A percentile compares a stretch with the other conserved stretches of the same genome.
These are phyloP conservation scores for Lycium ferocissimum DNA, from an alignment of 257 asterid species.

Conservation along the genomic window DNA sequence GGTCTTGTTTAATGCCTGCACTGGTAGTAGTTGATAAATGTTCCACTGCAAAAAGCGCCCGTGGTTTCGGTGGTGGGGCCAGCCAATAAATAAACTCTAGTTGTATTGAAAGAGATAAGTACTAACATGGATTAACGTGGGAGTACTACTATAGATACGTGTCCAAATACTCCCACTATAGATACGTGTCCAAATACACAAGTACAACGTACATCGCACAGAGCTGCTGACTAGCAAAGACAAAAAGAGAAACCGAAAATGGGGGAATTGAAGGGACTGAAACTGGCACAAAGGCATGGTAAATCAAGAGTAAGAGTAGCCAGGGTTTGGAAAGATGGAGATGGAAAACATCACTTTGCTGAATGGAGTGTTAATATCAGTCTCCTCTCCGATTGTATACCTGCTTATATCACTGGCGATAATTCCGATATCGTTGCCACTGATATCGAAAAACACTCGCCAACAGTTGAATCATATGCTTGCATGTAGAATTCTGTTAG, in stretches of 20 bases:
- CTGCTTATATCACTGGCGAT: conserved; percentile 71
- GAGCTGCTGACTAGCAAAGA: background rate
- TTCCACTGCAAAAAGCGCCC: no score
- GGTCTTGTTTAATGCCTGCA: no score
- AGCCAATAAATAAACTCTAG: no score
- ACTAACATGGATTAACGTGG: no score
- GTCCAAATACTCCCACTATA: no score
- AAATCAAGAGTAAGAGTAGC: conserved; percentile 87
- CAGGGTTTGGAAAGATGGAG: conserved; percentile 71
- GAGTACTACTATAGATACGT: background rate
- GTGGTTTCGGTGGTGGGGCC: no score
- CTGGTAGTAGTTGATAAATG: no score
- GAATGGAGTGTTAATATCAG: conserved; percentile 90
- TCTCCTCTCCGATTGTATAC: conserved; percentile 86
- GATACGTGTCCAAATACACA: background rate
- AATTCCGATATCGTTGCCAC: conserved; percentile 90
- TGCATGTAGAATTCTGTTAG: background rate
- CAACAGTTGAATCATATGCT: background rate
- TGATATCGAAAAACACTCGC: conserved; percentile 96
- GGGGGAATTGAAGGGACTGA: conserved; percentile 45
- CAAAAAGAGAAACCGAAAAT: background rate
- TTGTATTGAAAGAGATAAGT: no score
- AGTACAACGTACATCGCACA: background rate
- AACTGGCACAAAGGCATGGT: conserved; percentile 87
- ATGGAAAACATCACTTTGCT: conserved; percentile 69